Evolutionary conservation across 805 yeast genomes (phyloP).

Genomic region (Saccharomycopsis sp.): DNA sequence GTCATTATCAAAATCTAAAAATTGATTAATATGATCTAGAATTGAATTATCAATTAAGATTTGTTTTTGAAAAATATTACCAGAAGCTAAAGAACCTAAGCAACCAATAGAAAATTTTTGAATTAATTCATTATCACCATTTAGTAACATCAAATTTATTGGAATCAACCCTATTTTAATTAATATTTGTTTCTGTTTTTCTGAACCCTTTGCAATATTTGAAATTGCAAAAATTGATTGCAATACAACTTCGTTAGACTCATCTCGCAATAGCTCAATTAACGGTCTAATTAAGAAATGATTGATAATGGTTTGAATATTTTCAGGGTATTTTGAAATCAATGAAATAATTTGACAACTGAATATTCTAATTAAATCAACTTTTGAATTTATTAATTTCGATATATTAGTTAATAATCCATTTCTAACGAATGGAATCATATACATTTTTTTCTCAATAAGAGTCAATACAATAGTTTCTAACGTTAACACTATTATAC

Average conservation of each 20-base stretch:
- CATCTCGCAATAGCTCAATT: slow-evolving; percentile 19
- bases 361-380: slow-evolving; percentile 18
- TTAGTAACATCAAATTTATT: slow-evolving; percentile 10
- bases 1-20: slow-evolving; percentile 15
- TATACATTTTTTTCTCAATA: slow-evolving; percentile 18
- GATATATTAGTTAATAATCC: slow-evolving; percentile 15
- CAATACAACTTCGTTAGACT: slow-evolving; percentile 19
- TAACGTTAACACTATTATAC: slow-evolving; percentile 10
- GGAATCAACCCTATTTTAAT: slow-evolving; percentile 20
- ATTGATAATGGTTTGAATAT: slow-evolving; percentile 14
- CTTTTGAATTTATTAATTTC: slow-evolving; percentile 9
- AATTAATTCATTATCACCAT: slow-evolving; percentile 20
- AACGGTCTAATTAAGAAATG: slow-evolving; percentile 17
- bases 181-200: slow-evolving; percentile 19
- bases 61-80: slow-evolving; percentile 21
- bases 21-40: slow-evolving; percentile 4
- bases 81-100: slow-evolving; percentile 19
- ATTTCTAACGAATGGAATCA: slow-evolving; percentile 9
- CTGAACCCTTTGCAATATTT: slow-evolving; percentile 19
- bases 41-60: slow-evolving; percentile 14
- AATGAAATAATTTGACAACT: slow-evolving; percentile 19
- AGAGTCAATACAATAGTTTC: slow-evolving; percentile 19
- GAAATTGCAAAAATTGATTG: slow-evolving; percentile 21
- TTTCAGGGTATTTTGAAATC: slow-evolving; percentile 17
- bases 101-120: slow-evolving; percentile 18